Evolutionary conservation across 177 flowering plant genomes (phyloP).

Genomic region (Telopea speciosissima): DNA sequence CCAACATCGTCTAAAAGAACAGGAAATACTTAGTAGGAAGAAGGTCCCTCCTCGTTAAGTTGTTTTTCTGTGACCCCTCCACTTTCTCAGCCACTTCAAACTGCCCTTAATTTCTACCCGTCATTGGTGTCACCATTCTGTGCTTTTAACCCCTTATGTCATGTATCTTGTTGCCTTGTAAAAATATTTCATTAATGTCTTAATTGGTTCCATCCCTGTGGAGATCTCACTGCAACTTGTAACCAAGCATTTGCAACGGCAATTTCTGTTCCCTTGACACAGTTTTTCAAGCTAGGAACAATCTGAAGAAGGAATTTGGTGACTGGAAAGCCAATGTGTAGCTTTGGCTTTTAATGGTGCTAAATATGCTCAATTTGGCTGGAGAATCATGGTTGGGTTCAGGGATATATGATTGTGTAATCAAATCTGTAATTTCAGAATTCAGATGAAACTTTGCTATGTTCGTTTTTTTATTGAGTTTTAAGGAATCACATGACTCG

Average conservation of each 20-base stretch:
- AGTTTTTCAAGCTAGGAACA: neutral
- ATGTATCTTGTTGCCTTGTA: neutral
- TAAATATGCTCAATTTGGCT: neutral
- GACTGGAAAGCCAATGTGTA: neutral
- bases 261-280: neutral
- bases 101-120: neutral
- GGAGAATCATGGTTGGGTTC: neutral
- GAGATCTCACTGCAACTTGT: conserved; percentile 7
- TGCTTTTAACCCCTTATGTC: neutral
- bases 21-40: conserved; percentile 86
- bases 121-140: neutral
- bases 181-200: conserved; percentile 1
- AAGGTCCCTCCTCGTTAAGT: conserved; percentile 70
- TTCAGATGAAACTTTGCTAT: neutral
- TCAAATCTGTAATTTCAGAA: neutral
- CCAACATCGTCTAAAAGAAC: conserved; percentile 91
- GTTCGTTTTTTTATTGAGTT: neutral
- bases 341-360: no score
- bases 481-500: no score
- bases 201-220: neutral
- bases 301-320: neutral
- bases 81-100: neutral
- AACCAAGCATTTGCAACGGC: neutral
- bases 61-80: neutral
- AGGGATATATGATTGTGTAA: neutral